phyloP scores from a whole-genome alignment of 2,329 filamentous ascomycete genomes.

The Pseudogymnoascus sp. region DNA sequence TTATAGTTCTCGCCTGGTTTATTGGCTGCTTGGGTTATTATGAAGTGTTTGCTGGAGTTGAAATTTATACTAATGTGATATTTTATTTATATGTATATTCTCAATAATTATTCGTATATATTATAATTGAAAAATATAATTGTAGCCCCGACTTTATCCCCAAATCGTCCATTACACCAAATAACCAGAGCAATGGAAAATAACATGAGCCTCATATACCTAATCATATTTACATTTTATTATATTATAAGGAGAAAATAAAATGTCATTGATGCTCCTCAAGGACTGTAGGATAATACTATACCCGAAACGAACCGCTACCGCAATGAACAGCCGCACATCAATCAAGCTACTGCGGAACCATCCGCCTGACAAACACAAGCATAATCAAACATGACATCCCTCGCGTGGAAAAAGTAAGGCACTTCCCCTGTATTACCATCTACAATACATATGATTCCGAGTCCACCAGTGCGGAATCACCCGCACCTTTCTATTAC shows the following conservation, averaged over 20 bases:
- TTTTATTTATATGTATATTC: neutral
- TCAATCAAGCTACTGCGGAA: neutral
- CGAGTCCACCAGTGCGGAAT: neutral
- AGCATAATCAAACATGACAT: neutral
- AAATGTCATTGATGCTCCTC: neutral
- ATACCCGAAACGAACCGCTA: neutral
- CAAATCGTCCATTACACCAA: too few species aligned
- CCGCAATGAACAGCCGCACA: neutral
- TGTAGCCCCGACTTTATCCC: too few species aligned
- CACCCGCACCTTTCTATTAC: neutral
- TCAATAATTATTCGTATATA: too few species aligned
- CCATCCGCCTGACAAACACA: neutral
- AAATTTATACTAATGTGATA: neutral
- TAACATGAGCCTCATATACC: too few species aligned
- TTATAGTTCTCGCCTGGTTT: too few species aligned
- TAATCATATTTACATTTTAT: too few species aligned
- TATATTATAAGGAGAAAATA: too few species aligned
- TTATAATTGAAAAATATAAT: too few species aligned
- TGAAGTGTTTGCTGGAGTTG: neutral
- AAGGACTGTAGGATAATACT: neutral
- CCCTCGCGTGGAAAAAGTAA: neutral
- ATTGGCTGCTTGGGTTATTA: neutral
- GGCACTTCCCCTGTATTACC: neutral
- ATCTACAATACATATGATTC: constrained; percentile 4
- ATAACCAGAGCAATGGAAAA: too few species aligned